Conservation (phyloP, 2,329 filamentous ascomycete species). For the Blastomyces silverae region DNA sequence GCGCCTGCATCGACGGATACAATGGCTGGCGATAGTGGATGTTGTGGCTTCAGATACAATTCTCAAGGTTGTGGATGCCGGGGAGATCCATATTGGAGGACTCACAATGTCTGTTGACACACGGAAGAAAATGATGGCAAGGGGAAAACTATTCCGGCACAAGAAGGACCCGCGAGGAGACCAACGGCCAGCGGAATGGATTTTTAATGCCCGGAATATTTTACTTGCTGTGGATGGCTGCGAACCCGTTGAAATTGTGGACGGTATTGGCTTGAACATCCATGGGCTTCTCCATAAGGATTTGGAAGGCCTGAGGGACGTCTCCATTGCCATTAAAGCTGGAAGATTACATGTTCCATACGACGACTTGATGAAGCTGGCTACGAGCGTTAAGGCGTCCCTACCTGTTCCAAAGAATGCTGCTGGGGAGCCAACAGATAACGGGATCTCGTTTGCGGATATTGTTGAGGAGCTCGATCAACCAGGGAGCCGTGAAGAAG, state of each 20-base stretch:
- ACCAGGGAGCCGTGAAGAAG: conserved; percentile 59
- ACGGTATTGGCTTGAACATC: conserved; percentile 80
- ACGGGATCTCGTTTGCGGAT: conserved; percentile 61
- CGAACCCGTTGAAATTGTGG: conserved; percentile 80
- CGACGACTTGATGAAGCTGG: conserved; percentile 63
- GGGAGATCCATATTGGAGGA: conserved; percentile 74
- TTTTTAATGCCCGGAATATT: conserved; percentile 74
- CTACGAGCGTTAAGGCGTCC: conserved; percentile 31
- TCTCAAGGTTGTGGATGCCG: conserved; percentile 70
- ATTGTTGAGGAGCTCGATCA: conserved; percentile 67
- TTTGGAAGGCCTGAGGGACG: conserved; percentile 79
- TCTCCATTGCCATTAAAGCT: conserved; percentile 81
- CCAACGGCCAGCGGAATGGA: conserved; percentile 86
- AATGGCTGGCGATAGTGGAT: conserved; percentile 85
- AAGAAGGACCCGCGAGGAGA: conserved; percentile 57
- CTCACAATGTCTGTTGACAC: conserved; percentile 87
- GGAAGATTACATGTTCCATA: conserved; percentile 85
- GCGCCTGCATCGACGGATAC: conserved; percentile 73
- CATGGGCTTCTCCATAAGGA: conserved; percentile 85
- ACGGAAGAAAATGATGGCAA: conserved; percentile 80
- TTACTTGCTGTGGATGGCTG: conserved; percentile 79
- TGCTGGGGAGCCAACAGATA: conserved; percentile 26
- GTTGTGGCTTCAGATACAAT: conserved; percentile 75
- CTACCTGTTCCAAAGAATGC: conserved; percentile 34
- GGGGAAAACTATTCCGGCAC: conserved; percentile 80